Evolutionary conservation across 805 yeast genomes (phyloP).

Genomic region (Candida insectorum): DNA sequence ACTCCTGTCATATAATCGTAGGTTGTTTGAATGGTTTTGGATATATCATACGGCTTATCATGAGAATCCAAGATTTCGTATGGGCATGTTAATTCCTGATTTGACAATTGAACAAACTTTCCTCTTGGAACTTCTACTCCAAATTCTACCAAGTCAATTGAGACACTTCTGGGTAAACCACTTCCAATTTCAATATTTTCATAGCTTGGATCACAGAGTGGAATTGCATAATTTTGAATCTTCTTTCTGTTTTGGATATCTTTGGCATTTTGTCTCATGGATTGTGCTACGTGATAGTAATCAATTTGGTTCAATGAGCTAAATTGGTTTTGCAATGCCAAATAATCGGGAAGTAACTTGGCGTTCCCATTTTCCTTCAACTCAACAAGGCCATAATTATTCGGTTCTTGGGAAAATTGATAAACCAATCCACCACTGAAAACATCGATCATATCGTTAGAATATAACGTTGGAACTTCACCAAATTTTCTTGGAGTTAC

Average conservation of each 20-base stretch:
- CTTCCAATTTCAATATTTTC: conserved; percentile 35
- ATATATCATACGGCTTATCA: conserved; percentile 33
- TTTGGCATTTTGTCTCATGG: conserved; percentile 22
- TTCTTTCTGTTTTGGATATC: conserved; percentile 18
- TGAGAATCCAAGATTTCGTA: conserved; percentile 41
- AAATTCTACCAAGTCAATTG: conserved; percentile 39
- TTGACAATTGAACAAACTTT: conserved; percentile 42
- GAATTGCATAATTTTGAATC: conserved; percentile 16
- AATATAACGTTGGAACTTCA: conserved; percentile 68
- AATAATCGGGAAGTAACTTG: conserved; percentile 41
- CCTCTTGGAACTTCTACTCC: conserved; percentile 54
- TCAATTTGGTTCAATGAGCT: conserved; percentile 28
- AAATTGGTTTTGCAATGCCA: conserved; percentile 42
- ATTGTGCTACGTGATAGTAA: conserved; percentile 17
- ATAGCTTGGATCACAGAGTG: conserved; percentile 31
- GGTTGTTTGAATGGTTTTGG: conserved; percentile 4
- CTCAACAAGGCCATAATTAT: conserved; percentile 74
- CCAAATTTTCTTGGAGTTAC: conserved; percentile 76
- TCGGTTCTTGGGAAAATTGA: conserved; percentile 75
- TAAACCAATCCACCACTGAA: conserved; percentile 86
- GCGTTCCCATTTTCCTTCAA: conserved; percentile 40
- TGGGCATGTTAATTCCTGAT: conserved; percentile 40
- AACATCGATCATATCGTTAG: conserved; percentile 66
- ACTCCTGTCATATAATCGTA: conserved; percentile 18
- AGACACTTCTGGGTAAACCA: conserved; percentile 45